These are phyloP conservation scores for Glycine tomentella DNA, from an alignment of 306 rosid genomes.

Conservation along the genomic window DNA sequence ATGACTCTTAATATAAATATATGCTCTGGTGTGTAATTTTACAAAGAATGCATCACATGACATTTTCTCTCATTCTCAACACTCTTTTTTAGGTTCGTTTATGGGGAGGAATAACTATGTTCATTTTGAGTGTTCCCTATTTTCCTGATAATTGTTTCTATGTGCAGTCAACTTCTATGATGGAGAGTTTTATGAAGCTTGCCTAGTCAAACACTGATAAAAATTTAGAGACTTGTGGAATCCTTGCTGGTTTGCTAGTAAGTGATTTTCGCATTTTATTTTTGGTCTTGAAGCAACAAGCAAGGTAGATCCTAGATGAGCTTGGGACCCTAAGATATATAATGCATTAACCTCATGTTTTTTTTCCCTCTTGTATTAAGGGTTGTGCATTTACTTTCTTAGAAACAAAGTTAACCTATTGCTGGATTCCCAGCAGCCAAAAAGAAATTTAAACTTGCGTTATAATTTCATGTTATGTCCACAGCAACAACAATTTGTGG, in stretches of 20 bases:
- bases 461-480: constrained; percentile 17
- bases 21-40: not conserved
- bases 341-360: constrained; percentile 1
- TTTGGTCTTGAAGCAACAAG: constrained; percentile 22
- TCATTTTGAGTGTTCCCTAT: constrained; percentile 23
- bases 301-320: constrained; percentile 8
- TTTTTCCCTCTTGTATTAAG: not conserved
- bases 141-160: constrained; percentile 45
- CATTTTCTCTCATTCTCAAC: not conserved
- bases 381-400: not conserved
- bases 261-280: constrained; percentile 47
- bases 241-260: constrained; percentile 92
- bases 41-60: not conserved
- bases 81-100: not conserved
- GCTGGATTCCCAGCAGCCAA: constrained; percentile 19
- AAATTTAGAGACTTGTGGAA: constrained; percentile 90
- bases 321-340: constrained; percentile 24
- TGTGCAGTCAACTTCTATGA: constrained; percentile 83
- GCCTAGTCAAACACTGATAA: constrained; percentile 81
- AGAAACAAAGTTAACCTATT: constrained; percentile 29
- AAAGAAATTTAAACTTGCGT: constrained; percentile 18
- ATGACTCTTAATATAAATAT: not conserved
- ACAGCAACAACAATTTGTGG: constrained; percentile 16
- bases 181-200: constrained; percentile 83
- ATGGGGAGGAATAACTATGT: too few relatives aligned